These are phyloP conservation scores for Salmacisia buchloeana DNA, from an alignment of 1,284 basidiomycete genomes.

Conservation along the genomic window DNA sequence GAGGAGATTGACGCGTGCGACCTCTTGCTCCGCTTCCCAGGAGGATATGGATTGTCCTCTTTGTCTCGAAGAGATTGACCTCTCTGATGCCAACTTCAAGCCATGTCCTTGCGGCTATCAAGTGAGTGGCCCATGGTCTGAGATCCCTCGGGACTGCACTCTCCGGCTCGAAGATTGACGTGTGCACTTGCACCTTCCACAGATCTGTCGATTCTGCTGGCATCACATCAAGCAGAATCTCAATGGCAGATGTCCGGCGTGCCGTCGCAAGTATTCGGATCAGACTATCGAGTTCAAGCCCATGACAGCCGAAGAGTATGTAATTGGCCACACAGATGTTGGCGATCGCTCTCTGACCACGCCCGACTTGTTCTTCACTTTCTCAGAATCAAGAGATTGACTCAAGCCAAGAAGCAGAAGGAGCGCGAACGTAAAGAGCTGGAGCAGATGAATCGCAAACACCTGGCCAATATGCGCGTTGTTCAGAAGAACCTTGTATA, in stretches of 20 bases:
- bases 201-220: constrained; percentile 99
- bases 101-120: constrained; percentile 98
- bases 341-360: background rate
- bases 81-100: constrained; percentile 98
- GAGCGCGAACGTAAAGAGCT: constrained; percentile 95
- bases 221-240: constrained; percentile 95
- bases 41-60: constrained; percentile 97
- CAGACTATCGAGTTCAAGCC: constrained; percentile 92
- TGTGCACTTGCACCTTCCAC: constrained; percentile 11
- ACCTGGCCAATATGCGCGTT: constrained; percentile 87
- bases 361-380: background rate
- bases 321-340: constrained; percentile 22
- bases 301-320: constrained; percentile 90
- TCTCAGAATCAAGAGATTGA: constrained; percentile 81
- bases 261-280: constrained; percentile 86
- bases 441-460: constrained; percentile 76
- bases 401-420: constrained; percentile 89
- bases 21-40: constrained; percentile 54
- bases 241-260: constrained; percentile 94
- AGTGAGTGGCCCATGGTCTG: constrained; percentile 60
- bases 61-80: constrained; percentile 97
- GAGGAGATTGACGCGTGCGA: too few relatives aligned
- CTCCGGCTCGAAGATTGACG: too few relatives aligned
- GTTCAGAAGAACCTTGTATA: constrained; percentile 96
- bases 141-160: too few relatives aligned